Conservation (phyloP, 1,284 basidiomycete species). For the Pholiota adiposa region DNA sequence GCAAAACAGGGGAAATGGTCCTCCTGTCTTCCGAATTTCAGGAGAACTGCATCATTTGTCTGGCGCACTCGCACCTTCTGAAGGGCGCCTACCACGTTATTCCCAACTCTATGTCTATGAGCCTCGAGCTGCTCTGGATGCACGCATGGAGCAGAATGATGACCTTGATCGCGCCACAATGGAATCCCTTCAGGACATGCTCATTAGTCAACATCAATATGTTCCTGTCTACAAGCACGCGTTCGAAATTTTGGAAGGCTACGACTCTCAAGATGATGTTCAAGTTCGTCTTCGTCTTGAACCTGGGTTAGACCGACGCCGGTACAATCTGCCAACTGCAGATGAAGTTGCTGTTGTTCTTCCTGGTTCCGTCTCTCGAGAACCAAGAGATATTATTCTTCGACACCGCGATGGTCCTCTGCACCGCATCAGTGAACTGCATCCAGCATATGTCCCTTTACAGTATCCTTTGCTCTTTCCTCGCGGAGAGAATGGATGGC, state of each 20-base stretch:
- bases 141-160: neutral
- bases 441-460: conserved; percentile 24
- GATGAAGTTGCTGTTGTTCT: conserved; percentile 33
- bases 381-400: conserved; percentile 17
- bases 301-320: conserved; percentile 27
- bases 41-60: neutral
- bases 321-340: conserved; percentile 41
- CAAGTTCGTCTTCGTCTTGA: conserved; percentile 23
- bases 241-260: conserved; percentile 30
- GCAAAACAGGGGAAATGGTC: neutral
- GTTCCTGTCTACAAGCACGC: conserved; percentile 32
- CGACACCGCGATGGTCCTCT: neutral
- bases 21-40: conserved; percentile 1
- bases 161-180: conserved; percentile 27
- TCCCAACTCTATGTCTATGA: conserved; percentile 3
- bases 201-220: conserved; percentile 34
- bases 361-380: neutral
- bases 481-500: conserved; percentile 40
- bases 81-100: neutral
- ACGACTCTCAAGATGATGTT: conserved; percentile 22
- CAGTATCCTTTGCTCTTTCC: conserved; percentile 21
- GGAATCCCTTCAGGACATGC: conserved; percentile 29
- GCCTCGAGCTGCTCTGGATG: neutral
- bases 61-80: neutral
- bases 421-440: conserved; percentile 20